phyloP scores from a whole-genome alignment of 2,329 filamentous ascomycete species.

The Tolypocladium ovalisporum region DNA sequence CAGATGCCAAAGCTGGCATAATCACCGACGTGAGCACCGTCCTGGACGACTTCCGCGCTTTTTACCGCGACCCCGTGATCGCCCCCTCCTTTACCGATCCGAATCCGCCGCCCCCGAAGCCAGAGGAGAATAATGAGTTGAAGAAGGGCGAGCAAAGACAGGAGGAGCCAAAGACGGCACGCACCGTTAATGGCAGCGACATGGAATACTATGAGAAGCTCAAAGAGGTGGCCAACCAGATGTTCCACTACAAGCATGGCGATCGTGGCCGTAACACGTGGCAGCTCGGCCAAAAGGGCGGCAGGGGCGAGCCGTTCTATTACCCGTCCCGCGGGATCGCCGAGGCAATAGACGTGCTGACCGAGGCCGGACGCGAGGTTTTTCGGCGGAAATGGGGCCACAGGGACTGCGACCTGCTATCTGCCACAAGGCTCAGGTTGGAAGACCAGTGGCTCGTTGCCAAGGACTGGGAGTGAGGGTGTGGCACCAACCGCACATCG shows the following conservation, averaged over 20 bases:
- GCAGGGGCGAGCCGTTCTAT: constrained; percentile 41
- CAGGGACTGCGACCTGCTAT: constrained; percentile 28
- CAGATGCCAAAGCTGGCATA: constrained; percentile 26
- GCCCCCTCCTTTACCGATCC: constrained; percentile 25
- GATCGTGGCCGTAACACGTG: constrained; percentile 36
- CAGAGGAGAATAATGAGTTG: constrained; percentile 3
- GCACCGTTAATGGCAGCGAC: neutral
- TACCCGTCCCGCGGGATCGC: constrained; percentile 34
- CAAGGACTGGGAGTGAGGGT: constrained; percentile 21
- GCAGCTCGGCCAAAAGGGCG: constrained; percentile 40
- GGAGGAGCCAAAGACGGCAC: neutral
- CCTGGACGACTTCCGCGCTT: constrained; percentile 31
- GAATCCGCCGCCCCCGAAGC: constrained; percentile 18
- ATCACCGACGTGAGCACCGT: constrained; percentile 33
- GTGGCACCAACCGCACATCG: neutral
- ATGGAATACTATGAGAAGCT: constrained; percentile 10
- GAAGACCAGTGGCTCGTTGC: constrained; percentile 36
- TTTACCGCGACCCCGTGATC: constrained; percentile 31
- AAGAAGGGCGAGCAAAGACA: neutral
- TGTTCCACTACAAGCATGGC: constrained; percentile 32
- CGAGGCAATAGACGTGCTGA: constrained; percentile 30
- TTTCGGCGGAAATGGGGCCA: constrained; percentile 35
- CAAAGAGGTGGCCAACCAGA: constrained; percentile 16
- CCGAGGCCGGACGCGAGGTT: constrained; percentile 31
- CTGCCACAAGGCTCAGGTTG: constrained; percentile 21